Conservation (phyloP, 2,329 filamentous ascomycete genomes). For the Fusarium liriodendri region DNA sequence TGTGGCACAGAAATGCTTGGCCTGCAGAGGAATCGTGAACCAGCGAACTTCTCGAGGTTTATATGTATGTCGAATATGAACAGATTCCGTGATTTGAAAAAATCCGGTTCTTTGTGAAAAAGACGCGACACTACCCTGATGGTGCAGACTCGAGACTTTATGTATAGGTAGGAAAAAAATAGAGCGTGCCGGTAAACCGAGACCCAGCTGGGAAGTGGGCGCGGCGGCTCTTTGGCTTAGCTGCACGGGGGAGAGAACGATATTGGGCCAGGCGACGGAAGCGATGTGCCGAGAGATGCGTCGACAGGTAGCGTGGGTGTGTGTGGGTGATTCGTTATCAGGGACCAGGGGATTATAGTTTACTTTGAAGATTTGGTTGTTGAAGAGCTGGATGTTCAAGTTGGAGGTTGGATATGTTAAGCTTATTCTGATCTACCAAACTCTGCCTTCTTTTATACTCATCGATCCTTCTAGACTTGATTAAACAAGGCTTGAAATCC, state of each 20-base stretch:
- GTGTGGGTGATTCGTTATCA: constrained; percentile 11
- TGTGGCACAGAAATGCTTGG: constrained; percentile 13
- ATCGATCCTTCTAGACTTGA: not conserved
- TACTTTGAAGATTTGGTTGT: not conserved
- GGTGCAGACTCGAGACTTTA: constrained; percentile 26
- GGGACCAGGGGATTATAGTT: constrained; percentile 5
- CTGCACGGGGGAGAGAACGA: constrained; percentile 22
- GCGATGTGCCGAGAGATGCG: constrained; percentile 37
- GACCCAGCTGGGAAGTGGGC: not conserved
- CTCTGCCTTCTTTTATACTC: not conserved
- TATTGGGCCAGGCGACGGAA: constrained; percentile 26
- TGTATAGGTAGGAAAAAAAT: constrained; percentile 22
- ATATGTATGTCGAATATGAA: constrained; percentile 12
- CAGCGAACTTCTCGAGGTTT: constrained; percentile 10
- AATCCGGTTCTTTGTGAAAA: not conserved
- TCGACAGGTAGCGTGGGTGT: constrained; percentile 23
- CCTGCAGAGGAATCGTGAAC: constrained; percentile 7
- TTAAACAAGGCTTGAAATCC: not conserved
- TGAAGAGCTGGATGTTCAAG: not conserved
- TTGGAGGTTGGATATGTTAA: not conserved
- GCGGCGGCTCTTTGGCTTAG: constrained; percentile 15
- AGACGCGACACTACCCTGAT: constrained; percentile 29
- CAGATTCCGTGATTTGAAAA: not conserved
- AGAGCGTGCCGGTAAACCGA: constrained; percentile 9
- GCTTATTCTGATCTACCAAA: not conserved